phyloP scores from a whole-genome alignment of 139 green algal species.

The Closterium sp. region DNA sequence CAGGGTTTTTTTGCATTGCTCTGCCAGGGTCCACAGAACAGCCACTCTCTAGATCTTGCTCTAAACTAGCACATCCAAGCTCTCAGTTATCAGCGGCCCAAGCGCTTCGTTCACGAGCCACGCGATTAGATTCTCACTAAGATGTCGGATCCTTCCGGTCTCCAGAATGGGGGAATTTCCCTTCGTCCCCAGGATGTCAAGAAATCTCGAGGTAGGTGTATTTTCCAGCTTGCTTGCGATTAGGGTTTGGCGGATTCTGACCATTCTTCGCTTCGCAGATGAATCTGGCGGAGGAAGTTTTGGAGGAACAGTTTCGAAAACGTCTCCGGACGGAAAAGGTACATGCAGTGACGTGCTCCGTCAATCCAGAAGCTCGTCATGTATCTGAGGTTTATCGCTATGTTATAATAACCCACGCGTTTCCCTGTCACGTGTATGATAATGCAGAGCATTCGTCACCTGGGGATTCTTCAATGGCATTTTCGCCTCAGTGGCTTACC shows the following conservation, averaged over 20 bases:
- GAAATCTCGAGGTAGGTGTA: neutral
- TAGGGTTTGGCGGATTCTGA: neutral
- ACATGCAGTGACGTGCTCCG: neutral
- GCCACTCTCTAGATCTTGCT: neutral
- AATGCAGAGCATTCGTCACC: neutral
- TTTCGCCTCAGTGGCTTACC: neutral
- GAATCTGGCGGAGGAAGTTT: neutral
- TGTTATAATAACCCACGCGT: neutral
- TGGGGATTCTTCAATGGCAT: neutral
- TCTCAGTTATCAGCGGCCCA: neutral
- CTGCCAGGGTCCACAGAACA: neutral
- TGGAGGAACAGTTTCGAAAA: neutral
- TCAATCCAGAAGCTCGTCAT: neutral
- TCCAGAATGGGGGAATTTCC: neutral
- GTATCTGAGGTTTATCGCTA: neutral
- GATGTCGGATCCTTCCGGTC: neutral
- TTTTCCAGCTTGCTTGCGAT: neutral
- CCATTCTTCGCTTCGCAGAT: neutral
- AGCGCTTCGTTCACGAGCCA: neutral
- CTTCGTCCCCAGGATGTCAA: neutral
- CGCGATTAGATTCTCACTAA: neutral
- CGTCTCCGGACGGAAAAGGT: neutral
- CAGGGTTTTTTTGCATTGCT: neutral
- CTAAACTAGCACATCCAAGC: neutral
- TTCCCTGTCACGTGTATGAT: neutral